These are phyloP conservation scores for Globisporangium parvum DNA, from an alignment of 352 stramenopile species.

Conservation along the genomic window DNA sequence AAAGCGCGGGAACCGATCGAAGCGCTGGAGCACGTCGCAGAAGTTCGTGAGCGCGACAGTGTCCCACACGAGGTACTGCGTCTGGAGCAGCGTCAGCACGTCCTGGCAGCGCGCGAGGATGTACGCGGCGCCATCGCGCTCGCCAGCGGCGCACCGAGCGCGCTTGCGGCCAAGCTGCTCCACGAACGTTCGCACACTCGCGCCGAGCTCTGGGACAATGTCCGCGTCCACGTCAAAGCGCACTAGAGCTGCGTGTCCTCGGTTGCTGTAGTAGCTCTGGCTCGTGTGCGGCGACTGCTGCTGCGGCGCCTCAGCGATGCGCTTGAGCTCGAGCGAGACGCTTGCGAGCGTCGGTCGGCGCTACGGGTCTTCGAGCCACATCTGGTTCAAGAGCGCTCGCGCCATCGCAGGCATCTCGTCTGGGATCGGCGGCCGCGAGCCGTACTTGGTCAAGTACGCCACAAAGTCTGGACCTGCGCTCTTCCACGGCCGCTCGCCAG, in stretches of 20 bases:
- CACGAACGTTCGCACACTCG: not conserved
- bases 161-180: not conserved
- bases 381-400: not conserved
- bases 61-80: not conserved
- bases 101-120: not conserved
- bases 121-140: not conserved
- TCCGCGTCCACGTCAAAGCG: no score
- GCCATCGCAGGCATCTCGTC: not conserved
- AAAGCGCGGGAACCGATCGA: constrained; percentile 3
- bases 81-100: not conserved
- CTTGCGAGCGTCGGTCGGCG: not conserved
- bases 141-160: not conserved
- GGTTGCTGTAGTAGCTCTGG: no score
- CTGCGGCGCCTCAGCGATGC: no score
- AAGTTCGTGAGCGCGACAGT: not conserved
- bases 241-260: no score
- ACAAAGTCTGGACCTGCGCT: not conserved
- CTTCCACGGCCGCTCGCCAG: constrained; percentile 1
- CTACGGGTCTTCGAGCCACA: not conserved
- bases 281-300: no score
- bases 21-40: not conserved
- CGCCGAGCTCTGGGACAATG: not conserved
- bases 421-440: not conserved
- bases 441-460: not conserved
- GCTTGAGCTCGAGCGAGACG: not conserved